Conservation (phyloP, 176 grass and related monocot species). For the Juncus inflexus region DNA sequence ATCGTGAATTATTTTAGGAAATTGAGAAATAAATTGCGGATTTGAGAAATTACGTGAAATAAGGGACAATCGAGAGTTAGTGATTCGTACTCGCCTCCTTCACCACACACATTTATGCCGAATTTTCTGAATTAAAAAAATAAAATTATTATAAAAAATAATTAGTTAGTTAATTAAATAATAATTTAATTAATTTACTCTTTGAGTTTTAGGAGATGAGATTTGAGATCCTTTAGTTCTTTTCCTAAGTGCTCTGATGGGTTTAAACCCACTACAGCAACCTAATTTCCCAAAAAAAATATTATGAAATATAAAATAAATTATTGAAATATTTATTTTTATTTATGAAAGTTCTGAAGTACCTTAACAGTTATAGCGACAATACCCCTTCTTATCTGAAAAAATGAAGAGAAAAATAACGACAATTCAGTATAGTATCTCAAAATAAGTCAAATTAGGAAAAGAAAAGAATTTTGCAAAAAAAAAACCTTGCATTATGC, state of each 20-base stretch:
- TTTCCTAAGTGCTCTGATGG: slow-evolving; percentile 84
- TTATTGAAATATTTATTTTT: too few relatives aligned
- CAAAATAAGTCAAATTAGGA: background rate
- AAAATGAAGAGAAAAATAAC: slow-evolving; percentile 30
- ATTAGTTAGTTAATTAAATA: slow-evolving; percentile 20
- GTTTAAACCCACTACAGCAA: slow-evolving; percentile 73
- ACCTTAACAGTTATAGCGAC: slow-evolving; percentile 91
- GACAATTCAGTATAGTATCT: background rate
- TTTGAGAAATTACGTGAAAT: slow-evolving; percentile 63
- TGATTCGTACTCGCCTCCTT: slow-evolving; percentile 99
- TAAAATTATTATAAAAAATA: slow-evolving; percentile 23
- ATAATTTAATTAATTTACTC: slow-evolving; percentile 42
- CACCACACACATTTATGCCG: slow-evolving; percentile 97
- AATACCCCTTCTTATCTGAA: slow-evolving; percentile 82
- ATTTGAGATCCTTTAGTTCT: slow-evolving; percentile 64
- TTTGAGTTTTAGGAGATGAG: slow-evolving; percentile 65
- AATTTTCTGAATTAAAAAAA: slow-evolving; percentile 52
- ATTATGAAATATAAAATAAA: too few relatives aligned
- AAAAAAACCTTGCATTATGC: too few relatives aligned
- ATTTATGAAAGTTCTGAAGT: slow-evolving; percentile 20
- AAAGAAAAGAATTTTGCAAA: too few relatives aligned
- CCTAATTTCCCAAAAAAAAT: slow-evolving; percentile 41
- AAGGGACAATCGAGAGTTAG: slow-evolving; percentile 97
- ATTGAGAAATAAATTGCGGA: background rate
- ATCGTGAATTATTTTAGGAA: background rate